Evolutionary conservation across 495 filamentous ascomycete species (phyloP), one percentile per base, ranked within the genome.

Genomic region (Aspergillus saccharolyticus): DNA sequence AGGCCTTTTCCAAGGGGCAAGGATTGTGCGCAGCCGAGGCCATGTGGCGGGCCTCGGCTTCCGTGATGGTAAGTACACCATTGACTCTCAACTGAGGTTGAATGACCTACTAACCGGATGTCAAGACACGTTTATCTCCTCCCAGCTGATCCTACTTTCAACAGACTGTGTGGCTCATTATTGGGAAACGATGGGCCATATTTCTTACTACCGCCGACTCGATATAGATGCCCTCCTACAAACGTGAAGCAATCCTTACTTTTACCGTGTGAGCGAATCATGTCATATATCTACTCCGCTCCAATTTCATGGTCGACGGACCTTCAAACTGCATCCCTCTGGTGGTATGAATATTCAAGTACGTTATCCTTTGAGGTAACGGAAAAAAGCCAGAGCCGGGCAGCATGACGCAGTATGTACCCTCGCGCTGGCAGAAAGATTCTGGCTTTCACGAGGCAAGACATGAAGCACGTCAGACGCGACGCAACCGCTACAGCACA

Each of bases 131-230:
- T 96, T 83, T 61, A 88, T 90, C 18, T 65, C 82, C 1, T 85
- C 85, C 2, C 83, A 94, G 62, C 75, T 97, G 45, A 85, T 96
- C 52, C 77, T 96, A 44, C 80, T 94, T 33, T 89, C 86, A n/a
- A 78, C 82, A 19, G 78, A 95, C 64, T 79, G 80, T 51, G 70
- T 96, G 48, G 92, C 89, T 1, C 89, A 93, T 62, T 88, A 90
- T 68, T 97, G 92, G 92, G 76, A 83, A 48, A 66, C 74, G 4
- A 87, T 91, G 73, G 85, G 86, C 0, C 88, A 92, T 60, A 88
- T 96, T 56, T 91, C 83, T 42, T 93, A 84, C 64, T 94, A 86
- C 63, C 78, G 86, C 54, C 81, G 92, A 51, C 85, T 96, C 21
- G 78, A 96, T 64, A 83, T 96, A 58, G 87, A 93, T 52, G 54